Evolutionary conservation across 495 filamentous ascomycete species (phyloP), one percentile per base, ranked within the genome.

Genomic region (Mytilinidion resinicola): DNA sequence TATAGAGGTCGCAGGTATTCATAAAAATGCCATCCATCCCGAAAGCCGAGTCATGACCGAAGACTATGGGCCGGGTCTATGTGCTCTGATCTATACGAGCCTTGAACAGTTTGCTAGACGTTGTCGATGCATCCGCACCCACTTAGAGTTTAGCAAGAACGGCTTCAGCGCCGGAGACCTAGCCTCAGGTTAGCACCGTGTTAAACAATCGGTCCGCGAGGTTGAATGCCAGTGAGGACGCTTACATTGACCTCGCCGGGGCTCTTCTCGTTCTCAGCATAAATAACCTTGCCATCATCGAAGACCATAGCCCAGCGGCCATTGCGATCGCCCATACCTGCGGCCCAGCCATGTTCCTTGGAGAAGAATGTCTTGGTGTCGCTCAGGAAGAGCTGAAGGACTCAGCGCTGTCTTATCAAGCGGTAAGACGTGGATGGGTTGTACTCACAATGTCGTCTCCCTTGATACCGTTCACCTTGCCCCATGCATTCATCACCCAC

Each of bases 401-500:
- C 2, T 42, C 39, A 42, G 17, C 17, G 9, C 17, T 17, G 17
- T 12, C 17, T 42, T 9, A 12, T 17, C 2, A 17, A 42, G 4
- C 39, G 39, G 39, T 42, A 17, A 42, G 39, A 42, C 12, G 35
- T 38, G 37, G 15, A 38, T 17, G 4, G 39, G 68, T 6, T 54
- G 41, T 33, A 78, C 85, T 60, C 74, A 92, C 88, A 66, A 95
- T 89, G 60, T 85, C 82, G 54, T 95, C 85, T 48, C 82, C 82
- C 69, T 83, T 87, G 67, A 95, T 80, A 36, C 79, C 80, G 77
- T 96, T 95, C 64, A 91, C 92, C 82, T 96, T 96, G 70, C 85
- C 87, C 92, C 92, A 97, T 53, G 92, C 92, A 68, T 82, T 84
- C 89, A 95, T 95, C 67, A 97, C 91, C 72, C 80, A 95, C 52